Evolutionary conservation across 805 yeast genomes (phyloP).

Genomic region (Teunomyces aglyptinius): DNA sequence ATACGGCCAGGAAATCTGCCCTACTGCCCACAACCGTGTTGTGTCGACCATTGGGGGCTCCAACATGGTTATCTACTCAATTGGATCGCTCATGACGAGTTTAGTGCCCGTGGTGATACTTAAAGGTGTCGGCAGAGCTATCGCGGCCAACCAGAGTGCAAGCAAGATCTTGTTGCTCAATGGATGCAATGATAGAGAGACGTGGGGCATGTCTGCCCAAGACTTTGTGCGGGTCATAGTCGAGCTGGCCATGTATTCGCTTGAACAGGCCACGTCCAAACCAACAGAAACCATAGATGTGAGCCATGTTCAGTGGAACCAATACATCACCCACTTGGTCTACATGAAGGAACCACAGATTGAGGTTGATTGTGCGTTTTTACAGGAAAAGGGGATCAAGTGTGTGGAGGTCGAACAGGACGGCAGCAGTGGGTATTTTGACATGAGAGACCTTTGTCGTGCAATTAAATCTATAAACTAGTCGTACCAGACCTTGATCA

Average conservation of each 20-base stretch:
- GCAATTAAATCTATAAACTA: slow-evolving; percentile 26
- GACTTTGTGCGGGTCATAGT: slow-evolving; percentile 58
- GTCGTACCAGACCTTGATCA: slow-evolving; percentile 97
- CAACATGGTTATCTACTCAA: slow-evolving; percentile 65
- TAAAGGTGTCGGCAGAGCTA: slow-evolving; percentile 69
- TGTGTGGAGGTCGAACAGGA: slow-evolving; percentile 42
- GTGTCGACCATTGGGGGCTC: slow-evolving; percentile 48
- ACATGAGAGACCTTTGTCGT: slow-evolving; percentile 31
- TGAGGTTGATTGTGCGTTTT: slow-evolving; percentile 40
- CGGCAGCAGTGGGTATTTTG: slow-evolving; percentile 32
- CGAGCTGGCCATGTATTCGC: slow-evolving; percentile 56
- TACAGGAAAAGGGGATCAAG: slow-evolving; percentile 42
- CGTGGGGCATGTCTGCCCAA: slow-evolving; percentile 59
- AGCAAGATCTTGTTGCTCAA: slow-evolving; percentile 66
- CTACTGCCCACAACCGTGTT: slow-evolving; percentile 66
- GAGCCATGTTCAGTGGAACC: slow-evolving; percentile 31
- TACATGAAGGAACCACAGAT: slow-evolving; percentile 53
- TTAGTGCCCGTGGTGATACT: slow-evolving; percentile 74
- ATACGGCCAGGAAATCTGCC: slow-evolving; percentile 82
- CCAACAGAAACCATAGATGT: slow-evolving; percentile 8
- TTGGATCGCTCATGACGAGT: slow-evolving; percentile 89
- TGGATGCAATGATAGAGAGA: slow-evolving; percentile 78
- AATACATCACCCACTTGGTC: slow-evolving; percentile 63
- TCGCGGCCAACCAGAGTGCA: slow-evolving; percentile 29
- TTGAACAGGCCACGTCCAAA: slow-evolving; percentile 20